Evolutionary conservation across 306 rosid genomes (phyloP), one percentile per base, ranked within the genome.

Genomic region (Amphicarpaea edgeworthii): DNA sequence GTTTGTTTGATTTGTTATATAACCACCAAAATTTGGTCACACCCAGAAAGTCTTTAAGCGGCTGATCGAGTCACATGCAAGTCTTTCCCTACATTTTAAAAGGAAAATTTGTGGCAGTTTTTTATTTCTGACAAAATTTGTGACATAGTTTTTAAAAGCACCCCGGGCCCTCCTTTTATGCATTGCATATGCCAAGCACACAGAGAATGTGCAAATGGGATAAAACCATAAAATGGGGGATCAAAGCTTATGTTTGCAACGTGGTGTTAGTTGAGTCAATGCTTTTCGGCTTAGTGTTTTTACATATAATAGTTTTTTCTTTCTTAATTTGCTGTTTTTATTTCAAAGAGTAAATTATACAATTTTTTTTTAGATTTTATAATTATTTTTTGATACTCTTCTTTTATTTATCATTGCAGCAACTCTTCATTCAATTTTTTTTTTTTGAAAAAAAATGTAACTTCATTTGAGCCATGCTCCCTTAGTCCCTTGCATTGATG

Each of bases 41-140:
- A 57, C 71, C 72, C 57, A 74, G 41, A 21, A 63, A 54, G 42
- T 30, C 40, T 83, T 83, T 77, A 12, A 83, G 64, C 19, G 81
- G 65, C 30, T 26, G 68, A 83, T 80, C 30, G 74, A 76, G 81
- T 87, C 88, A 88, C 94, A 88, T 90, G 94, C 87, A 75, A 83
- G 83, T 88, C 78, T 67, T 76, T 38, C 12, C 60, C 61, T 34
- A 15, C 21, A n/a, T 30, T 41, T 51, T 32, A 53, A 62, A 63
- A 66, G 24, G 11, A 28, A 70, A 80, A 41, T 12, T 32, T 34
- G 0, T 32, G 21, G 49, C 16, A 66, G 5, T 80, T 66, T 14
- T 37, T 26, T 59, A 53, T 79, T 70, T 63, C 63, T 45, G n/a
- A 60, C 59, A 3, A 21, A 6, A 3, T 12, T 12, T 58, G 59